Conservation (phyloP, 768 basidiomycete genomes). For the Coprinellus aureogranulatus region DNA sequence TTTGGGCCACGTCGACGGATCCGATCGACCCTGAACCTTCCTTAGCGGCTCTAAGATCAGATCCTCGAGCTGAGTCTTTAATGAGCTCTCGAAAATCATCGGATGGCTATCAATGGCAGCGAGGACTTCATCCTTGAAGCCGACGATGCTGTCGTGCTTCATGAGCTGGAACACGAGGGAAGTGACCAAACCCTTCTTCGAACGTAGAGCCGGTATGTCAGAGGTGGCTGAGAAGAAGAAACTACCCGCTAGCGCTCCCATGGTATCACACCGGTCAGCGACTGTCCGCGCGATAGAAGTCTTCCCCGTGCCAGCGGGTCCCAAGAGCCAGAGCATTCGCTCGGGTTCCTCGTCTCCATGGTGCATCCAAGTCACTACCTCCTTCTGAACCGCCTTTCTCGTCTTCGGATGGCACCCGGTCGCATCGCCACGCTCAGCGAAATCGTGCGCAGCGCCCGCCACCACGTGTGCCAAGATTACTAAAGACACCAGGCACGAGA, state of each 20-base stretch:
- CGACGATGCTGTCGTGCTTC: neutral
- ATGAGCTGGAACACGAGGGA: neutral
- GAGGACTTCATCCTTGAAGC: neutral
- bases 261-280: slow-evolving; percentile 1
- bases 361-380: neutral
- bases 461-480: slow-evolving; percentile 19
- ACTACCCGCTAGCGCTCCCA: slow-evolving; percentile 1
- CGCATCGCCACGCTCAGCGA: neutral
- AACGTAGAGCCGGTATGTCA: neutral
- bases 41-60: neutral
- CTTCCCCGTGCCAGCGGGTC: slow-evolving; percentile 11
- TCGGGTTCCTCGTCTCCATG: neutral
- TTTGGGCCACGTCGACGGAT: neutral
- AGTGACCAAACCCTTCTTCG: neutral
- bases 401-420: neutral
- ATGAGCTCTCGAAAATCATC: neutral
- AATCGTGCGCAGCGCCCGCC: slow-evolving; percentile 1
- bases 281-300: slow-evolving; percentile 7
- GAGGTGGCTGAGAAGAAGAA: slow-evolving; percentile 12
- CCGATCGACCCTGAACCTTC: neutral
- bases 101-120: neutral
- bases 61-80: neutral
- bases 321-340: slow-evolving; percentile 1
- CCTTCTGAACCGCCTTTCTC: neutral
- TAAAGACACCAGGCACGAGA: neutral